phyloP scores from a whole-genome alignment of 2,329 filamentous ascomycete genomes.

The Cladophialophora immunda region DNA sequence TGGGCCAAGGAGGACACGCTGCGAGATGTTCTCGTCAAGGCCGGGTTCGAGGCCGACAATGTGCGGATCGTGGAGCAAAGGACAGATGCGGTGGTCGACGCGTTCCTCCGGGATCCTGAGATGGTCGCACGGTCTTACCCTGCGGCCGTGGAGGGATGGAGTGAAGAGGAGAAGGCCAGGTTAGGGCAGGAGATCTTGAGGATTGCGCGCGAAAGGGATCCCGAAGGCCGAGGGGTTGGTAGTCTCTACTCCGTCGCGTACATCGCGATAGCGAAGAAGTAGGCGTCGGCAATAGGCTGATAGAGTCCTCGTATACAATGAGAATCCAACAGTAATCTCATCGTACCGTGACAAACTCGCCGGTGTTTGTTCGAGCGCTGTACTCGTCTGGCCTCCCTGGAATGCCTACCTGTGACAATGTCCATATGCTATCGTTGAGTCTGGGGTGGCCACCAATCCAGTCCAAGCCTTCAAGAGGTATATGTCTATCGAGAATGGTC shows the following conservation, averaged over 20 bases:
- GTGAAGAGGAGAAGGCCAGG: slow-evolving; percentile 15
- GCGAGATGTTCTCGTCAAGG: slow-evolving; percentile 10
- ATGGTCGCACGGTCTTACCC: slow-evolving; percentile 14
- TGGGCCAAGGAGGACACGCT: slow-evolving; percentile 20
- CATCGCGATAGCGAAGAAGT: slow-evolving; percentile 23
- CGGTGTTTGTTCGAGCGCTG: too few relatives aligned
- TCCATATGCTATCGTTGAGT: too few relatives aligned
- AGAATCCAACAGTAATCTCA: too few relatives aligned
- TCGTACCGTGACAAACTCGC: too few relatives aligned
- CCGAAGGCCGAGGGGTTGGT: neutral
- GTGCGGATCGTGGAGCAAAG: slow-evolving; percentile 18
- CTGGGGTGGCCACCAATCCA: too few relatives aligned
- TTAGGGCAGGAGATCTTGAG: slow-evolving; percentile 17
- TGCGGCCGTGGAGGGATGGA: slow-evolving; percentile 18
- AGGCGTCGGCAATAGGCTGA: neutral
- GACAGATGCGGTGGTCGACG: slow-evolving; percentile 14
- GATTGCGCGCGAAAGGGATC: slow-evolving; percentile 7
- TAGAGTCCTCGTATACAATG: too few relatives aligned
- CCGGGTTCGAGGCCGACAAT: slow-evolving; percentile 17
- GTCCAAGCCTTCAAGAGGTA: too few relatives aligned
- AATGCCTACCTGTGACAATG: too few relatives aligned
- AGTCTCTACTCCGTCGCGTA: slow-evolving; percentile 10
- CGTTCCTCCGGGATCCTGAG: slow-evolving; percentile 12
- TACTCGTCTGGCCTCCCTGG: too few relatives aligned
- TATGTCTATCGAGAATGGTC: too few relatives aligned